A percentile compares a stretch with the other conserved stretches of the same genome.
Conservation (phyloP, 257 asterid species). For the Scutellaria barbata region DNA sequence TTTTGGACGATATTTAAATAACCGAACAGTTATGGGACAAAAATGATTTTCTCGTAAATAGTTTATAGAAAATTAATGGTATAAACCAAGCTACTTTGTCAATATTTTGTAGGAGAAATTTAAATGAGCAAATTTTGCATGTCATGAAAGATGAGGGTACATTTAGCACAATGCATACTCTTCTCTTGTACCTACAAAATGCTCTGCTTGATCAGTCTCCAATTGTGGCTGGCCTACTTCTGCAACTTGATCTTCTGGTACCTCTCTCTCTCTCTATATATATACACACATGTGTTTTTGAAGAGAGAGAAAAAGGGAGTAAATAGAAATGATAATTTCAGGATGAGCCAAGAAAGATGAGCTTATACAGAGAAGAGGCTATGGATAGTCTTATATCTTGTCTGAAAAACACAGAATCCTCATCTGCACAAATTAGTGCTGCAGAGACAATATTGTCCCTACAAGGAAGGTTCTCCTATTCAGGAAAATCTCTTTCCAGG, state of each 20-base stretch:
- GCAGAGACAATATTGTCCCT: constrained; percentile 71
- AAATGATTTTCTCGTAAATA: background rate
- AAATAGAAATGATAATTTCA: constrained; percentile 33
- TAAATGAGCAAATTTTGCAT: constrained; percentile 66
- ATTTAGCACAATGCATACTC: constrained; percentile 78
- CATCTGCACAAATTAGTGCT: constrained; percentile 65
- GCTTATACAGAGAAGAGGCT: constrained; percentile 89
- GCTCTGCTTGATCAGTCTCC: constrained; percentile 67
- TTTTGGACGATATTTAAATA: too few relatives aligned
- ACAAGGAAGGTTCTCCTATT: constrained; percentile 81
- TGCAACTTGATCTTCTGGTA: constrained; percentile 87
- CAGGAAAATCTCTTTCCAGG: constrained; percentile 73
- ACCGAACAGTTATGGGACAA: too few relatives aligned
- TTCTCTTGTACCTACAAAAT: constrained; percentile 66
- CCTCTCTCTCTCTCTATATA: constrained; percentile 14
- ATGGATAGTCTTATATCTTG: constrained; percentile 68
- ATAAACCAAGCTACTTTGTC: background rate
- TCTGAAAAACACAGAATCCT: constrained; percentile 68
- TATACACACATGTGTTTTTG: background rate
- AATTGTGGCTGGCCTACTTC: constrained; percentile 72
- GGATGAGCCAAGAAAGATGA: constrained; percentile 92
- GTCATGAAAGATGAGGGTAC: constrained; percentile 72
- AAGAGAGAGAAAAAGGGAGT: too few relatives aligned
- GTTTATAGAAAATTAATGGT: background rate
- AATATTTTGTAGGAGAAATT: constrained; percentile 58